Evolutionary conservation across 2,329 filamentous ascomycete genomes (phyloP).

Genomic region (Pseudonectria foliicola): DNA sequence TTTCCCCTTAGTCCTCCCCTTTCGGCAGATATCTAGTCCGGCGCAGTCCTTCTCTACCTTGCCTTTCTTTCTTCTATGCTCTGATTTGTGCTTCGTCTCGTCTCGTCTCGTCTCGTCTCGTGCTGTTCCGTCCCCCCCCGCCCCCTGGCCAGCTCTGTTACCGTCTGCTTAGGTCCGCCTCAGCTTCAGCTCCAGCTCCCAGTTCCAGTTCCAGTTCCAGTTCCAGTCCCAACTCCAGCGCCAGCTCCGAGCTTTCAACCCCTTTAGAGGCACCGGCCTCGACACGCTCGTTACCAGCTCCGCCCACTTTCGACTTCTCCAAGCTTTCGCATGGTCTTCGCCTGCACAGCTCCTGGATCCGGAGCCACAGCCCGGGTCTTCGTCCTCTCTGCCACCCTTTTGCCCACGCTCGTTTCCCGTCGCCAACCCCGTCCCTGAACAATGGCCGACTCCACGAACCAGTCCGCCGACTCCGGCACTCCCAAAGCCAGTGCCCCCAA

Average conservation of each 20-base stretch:
- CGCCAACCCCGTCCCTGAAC: constrained; percentile 6
- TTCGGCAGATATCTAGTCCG: constrained; percentile 4
- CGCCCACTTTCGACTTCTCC: not conserved
- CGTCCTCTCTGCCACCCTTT: too few relatives aligned
- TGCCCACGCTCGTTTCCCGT: constrained; percentile 5
- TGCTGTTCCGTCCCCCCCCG: constrained; percentile 1
- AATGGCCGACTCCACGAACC: constrained; percentile 28
- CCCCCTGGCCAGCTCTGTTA: constrained; percentile 1
- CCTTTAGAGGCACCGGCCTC: constrained; percentile 21
- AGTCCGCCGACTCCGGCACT: constrained; percentile 32
- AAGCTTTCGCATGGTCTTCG: not conserved
- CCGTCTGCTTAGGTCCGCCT: constrained; percentile 1
- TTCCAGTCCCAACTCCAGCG: constrained; percentile 4
- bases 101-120: constrained; percentile 4
- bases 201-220: constrained; percentile 1
- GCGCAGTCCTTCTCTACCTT: constrained; percentile 6
- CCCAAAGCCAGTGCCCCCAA: constrained; percentile 51
- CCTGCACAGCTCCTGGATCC: too few relatives aligned
- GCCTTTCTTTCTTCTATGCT: constrained; percentile 7
- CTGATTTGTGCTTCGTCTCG: constrained; percentile 5
- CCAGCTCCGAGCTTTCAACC: too few relatives aligned
- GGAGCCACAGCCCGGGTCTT: not conserved
- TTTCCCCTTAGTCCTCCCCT: constrained; percentile 17
- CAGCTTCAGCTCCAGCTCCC: too few relatives aligned
- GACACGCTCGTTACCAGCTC: constrained; percentile 21